Conservation (phyloP, 768 basidiomycete genomes). For the button mushroom (Agaricus bisporus) region DNA sequence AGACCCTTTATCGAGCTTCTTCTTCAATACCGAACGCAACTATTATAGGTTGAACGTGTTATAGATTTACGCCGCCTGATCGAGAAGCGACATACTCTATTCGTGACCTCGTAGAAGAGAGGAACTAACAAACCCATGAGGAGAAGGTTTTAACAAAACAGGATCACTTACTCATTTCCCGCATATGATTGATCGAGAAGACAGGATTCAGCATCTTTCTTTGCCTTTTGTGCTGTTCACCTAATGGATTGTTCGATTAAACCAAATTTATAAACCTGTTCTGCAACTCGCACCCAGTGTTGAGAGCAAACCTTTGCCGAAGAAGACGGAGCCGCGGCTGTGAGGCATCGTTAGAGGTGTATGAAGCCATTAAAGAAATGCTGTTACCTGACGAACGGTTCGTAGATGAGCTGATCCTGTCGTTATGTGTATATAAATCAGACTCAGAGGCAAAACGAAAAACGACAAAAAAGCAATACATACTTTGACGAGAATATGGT, state of each 20-base stretch:
- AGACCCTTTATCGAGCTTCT: constrained; percentile 21
- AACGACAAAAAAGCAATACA: background rate
- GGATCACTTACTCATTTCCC: constrained; percentile 24
- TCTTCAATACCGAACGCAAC: constrained; percentile 20
- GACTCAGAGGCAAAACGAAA: background rate
- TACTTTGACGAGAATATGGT: constrained; percentile 40
- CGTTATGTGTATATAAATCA: background rate
- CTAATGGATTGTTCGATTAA: background rate
- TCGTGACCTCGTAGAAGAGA: constrained; percentile 27
- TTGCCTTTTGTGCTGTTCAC: constrained; percentile 17
- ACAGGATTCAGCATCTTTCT: constrained; percentile 33
- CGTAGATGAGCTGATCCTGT: constrained; percentile 25
- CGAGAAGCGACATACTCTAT: constrained; percentile 17
- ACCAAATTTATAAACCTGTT: background rate
- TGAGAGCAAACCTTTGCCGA: constrained; percentile 18
- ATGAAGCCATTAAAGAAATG: background rate
- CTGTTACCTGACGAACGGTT: constrained; percentile 22
- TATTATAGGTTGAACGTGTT: constrained; percentile 1
- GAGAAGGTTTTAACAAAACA: background rate
- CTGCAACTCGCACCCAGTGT: constrained; percentile 15
- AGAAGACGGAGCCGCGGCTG: constrained; percentile 15
- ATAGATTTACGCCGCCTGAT: background rate
- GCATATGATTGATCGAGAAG: constrained; percentile 27
- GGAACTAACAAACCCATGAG: constrained; percentile 20
- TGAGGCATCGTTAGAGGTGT: background rate